Conservation (phyloP, 2,329 filamentous ascomycete species). For the Penicillium paneum region DNA sequence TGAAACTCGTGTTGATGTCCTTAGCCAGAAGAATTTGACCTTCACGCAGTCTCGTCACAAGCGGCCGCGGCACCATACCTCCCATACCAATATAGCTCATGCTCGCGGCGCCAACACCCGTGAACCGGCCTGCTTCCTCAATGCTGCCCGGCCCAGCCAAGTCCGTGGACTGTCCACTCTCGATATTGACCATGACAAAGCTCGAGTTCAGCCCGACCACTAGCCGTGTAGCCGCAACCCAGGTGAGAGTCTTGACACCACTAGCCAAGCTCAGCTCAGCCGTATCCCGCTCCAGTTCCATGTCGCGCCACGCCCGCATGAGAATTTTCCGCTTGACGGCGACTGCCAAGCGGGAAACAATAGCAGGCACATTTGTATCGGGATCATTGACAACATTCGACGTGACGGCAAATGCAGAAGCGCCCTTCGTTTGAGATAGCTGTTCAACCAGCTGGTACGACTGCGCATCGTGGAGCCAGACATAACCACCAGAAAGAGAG, state of each 20-base stretch:
- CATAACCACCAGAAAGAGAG: constrained; percentile 82
- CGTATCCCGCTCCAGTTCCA: constrained; percentile 72
- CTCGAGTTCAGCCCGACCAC: constrained; percentile 88
- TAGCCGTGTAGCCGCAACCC: constrained; percentile 82
- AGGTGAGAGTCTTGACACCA: constrained; percentile 82
- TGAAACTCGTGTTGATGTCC: constrained; percentile 92
- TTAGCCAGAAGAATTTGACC: constrained; percentile 92
- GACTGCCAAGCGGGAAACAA: constrained; percentile 87
- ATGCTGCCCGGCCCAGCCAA: constrained; percentile 74
- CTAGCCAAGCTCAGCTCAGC: constrained; percentile 76
- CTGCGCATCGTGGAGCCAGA: constrained; percentile 85
- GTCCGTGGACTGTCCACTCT: constrained; percentile 69
- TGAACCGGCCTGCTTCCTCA: constrained; percentile 71
- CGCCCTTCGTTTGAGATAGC: constrained; percentile 79
- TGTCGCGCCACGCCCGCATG: constrained; percentile 94
- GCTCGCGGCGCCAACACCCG: constrained; percentile 74
- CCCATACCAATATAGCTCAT: constrained; percentile 98
- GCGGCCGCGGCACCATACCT: constrained; percentile 83
- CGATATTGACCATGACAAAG: constrained; percentile 83
- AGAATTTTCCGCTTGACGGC: constrained; percentile 87
- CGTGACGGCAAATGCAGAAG: constrained; percentile 85
- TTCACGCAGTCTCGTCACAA: constrained; percentile 77
- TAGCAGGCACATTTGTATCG: constrained; percentile 81
- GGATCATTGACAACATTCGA: constrained; percentile 92
- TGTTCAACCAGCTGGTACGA: constrained; percentile 79